Base-by-base conservation (phyloP, 768 basidiomycete genomes). In the Podaxis mareebaensis region DNA sequence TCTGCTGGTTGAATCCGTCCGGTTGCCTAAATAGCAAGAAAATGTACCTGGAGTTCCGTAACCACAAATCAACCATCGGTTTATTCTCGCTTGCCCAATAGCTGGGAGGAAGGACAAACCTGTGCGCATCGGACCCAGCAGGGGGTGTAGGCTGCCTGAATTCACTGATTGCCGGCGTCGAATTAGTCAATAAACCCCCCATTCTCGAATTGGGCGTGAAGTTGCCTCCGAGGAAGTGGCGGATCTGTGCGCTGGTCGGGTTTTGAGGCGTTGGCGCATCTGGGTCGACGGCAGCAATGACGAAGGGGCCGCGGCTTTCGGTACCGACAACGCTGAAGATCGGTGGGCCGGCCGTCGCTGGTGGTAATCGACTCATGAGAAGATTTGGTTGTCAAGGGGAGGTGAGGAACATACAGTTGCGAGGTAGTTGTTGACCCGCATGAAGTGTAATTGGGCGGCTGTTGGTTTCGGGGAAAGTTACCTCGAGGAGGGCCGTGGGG, bases 1-100 rank as follows among this genome's bases (percentile, higher is more conserved):
- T 78, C 65, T 82, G 78, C 0, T 58, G 49, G 38, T 74, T 68
- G 67, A 82, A 82, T 7, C 66, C 75, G 0, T 58, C 40, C 12
- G 79, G 75, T 63, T 82, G 81, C n/a, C 72, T 70, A 67, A 77
- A 82, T 8, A 82, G 64, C 52, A 82, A 68, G 73, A 80, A 82
- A 13, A 76, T 73, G 64, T 83, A 83, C 24, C 80, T 44, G 46
- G 10, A 22, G 4, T 46, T 46, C 44, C 44, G 33, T 33, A 33
- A 33, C 33, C 33, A 53, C 26, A 28, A 24, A 51, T 53, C 4
- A 26, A 42, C 12, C n/a, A 6, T 64, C 20, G 8, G 24, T 44
- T 24, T 58, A 24, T 24, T 44, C 36, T 28, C n/a, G 15, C 26
- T 49, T 58, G 53, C 17, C n/a, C 51, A n/a, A 26, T n/a, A 51